Percentiles rank a stretch among this genome's conserved stretches.
These are phyloP conservation scores for Phytophthora foliorum DNA, from an alignment of 352 stramenopile species.

Conservation along the genomic window DNA sequence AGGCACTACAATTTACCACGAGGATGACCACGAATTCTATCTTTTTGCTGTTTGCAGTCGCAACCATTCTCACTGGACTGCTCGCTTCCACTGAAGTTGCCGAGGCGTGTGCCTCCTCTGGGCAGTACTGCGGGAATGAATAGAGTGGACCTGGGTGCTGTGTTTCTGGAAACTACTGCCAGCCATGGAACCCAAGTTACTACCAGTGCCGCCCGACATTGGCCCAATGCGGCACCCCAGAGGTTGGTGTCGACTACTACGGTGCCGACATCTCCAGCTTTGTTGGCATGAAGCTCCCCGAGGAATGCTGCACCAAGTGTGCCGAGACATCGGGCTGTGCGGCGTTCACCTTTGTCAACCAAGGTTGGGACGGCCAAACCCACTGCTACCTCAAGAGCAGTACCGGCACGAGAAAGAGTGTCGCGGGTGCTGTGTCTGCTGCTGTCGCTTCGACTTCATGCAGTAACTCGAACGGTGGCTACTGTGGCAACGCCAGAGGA, in stretches of 20 bases:
- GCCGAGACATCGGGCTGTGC: constrained; percentile 10
- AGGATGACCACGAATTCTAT: neutral
- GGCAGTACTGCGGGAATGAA: constrained; percentile 7
- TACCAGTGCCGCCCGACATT: constrained; percentile 52
- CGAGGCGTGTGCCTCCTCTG: constrained; percentile 1
- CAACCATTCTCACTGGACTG: neutral
- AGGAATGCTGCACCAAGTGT: constrained; percentile 31
- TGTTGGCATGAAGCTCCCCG: constrained; percentile 21
- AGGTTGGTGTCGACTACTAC: constrained; percentile 51
- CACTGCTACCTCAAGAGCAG: constrained; percentile 45
- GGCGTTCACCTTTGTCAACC: constrained; percentile 44
- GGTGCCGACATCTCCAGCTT: constrained; percentile 49
- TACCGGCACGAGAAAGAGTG: constrained; percentile 18
- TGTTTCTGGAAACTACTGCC: constrained; percentile 49
- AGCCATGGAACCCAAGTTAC: constrained; percentile 49
- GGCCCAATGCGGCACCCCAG: constrained; percentile 33
- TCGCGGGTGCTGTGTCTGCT: constrained; percentile 30
- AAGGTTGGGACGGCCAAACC: constrained; percentile 32
- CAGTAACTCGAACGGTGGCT: neutral
- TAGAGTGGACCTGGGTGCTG: constrained; percentile 39
- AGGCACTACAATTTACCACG: no score
- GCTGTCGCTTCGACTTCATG: constrained; percentile 19
- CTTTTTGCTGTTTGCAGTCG: neutral
- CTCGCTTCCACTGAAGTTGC: neutral
- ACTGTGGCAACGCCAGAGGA: constrained; percentile 18